phyloP scores from a whole-genome alignment of 2,329 filamentous ascomycete species.

The Aspergillus pseudoviridinutans region DNA sequence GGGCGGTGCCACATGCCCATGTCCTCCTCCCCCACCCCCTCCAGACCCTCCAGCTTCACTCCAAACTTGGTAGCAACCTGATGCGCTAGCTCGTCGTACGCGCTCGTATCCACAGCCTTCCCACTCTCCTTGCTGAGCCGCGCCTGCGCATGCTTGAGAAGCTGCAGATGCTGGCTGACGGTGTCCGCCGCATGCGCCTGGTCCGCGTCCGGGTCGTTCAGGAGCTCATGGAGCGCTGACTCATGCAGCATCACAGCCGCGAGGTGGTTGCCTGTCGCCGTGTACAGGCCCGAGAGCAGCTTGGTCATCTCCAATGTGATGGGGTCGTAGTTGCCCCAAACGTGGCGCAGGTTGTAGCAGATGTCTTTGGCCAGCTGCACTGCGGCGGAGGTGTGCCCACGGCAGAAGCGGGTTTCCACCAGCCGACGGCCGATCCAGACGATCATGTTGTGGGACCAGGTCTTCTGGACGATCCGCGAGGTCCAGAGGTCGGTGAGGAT shows the following conservation, averaged over 20 bases:
- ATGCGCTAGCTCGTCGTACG: slow-evolving; percentile 23
- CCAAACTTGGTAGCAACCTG: slow-evolving; percentile 28
- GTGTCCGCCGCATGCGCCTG: slow-evolving; percentile 17
- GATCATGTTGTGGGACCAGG: slow-evolving; percentile 44
- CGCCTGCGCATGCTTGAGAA: slow-evolving; percentile 25
- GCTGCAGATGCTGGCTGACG: slow-evolving; percentile 28
- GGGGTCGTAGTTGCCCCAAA: slow-evolving; percentile 47
- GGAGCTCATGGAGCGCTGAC: slow-evolving; percentile 25
- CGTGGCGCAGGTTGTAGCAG: slow-evolving; percentile 53
- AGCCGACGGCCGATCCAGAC: slow-evolving; percentile 52
- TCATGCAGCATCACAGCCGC: slow-evolving; percentile 30
- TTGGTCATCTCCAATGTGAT: slow-evolving; percentile 49
- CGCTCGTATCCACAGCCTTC: slow-evolving; percentile 12
- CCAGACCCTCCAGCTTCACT: slow-evolving; percentile 18
- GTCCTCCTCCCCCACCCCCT: slow-evolving; percentile 19
- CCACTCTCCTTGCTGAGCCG: slow-evolving; percentile 19
- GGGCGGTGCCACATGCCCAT: slow-evolving; percentile 31
- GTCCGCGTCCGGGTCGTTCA: slow-evolving; percentile 23
- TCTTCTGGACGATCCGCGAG: slow-evolving; percentile 43
- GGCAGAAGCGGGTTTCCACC: slow-evolving; percentile 51
- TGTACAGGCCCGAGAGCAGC: slow-evolving; percentile 50
- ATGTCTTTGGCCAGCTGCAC: slow-evolving; percentile 51
- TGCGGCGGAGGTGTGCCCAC: slow-evolving; percentile 42
- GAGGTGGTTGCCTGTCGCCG: slow-evolving; percentile 31
- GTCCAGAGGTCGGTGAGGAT: slow-evolving; percentile 47